Evolutionary conservation across 2,329 filamentous ascomycete genomes (phyloP).

Genomic region (Mycogone perniciosa): DNA sequence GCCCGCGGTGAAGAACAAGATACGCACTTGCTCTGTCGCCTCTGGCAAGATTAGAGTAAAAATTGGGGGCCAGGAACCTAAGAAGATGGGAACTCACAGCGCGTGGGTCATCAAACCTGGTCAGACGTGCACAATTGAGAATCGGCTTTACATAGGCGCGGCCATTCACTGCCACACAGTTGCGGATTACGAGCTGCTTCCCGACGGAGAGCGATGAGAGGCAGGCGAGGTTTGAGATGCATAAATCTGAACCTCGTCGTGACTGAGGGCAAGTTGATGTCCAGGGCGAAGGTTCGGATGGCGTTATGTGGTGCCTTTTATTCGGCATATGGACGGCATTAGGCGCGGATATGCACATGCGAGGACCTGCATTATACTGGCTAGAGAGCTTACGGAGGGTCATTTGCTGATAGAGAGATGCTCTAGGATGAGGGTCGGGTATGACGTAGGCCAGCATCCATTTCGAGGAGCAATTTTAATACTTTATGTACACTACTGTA

Average conservation of each 20-base stretch:
- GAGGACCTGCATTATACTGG: background rate
- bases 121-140: constrained; percentile 32
- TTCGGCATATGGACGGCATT: background rate
- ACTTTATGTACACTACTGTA: no score
- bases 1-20: constrained; percentile 21
- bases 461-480: background rate
- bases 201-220: background rate
- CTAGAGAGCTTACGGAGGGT: no score
- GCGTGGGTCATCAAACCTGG: constrained; percentile 38
- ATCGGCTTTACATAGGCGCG: constrained; percentile 39
- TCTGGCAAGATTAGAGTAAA: constrained; percentile 36
- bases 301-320: no score
- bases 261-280: no score
- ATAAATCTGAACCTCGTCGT: no score
- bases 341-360: background rate
- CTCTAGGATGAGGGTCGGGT: background rate
- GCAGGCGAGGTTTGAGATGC: background rate
- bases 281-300: no score
- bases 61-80: constrained; percentile 27
- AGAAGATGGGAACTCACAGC: constrained; percentile 38
- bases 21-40: constrained; percentile 36
- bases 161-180: constrained; percentile 36
- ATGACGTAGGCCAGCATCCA: background rate
- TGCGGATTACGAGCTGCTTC: constrained; percentile 14
- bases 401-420: no score